Evolutionary conservation across 2,329 filamentous ascomycete genomes (phyloP).

Genomic region (Apiospora sp.): DNA sequence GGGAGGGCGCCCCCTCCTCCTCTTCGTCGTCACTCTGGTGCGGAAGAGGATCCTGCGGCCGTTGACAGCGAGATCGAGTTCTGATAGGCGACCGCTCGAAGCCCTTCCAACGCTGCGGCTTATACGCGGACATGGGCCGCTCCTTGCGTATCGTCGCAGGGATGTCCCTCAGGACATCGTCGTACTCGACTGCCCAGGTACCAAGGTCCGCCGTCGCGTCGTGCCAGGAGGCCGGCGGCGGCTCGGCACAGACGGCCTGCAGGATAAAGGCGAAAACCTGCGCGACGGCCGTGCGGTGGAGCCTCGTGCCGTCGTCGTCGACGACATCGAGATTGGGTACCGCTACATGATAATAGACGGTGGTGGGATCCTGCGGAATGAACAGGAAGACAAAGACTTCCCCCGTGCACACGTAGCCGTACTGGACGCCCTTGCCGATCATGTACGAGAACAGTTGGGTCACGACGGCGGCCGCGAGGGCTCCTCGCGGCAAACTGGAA

Average conservation of each 20-base stretch:
- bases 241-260: slow-evolving; percentile 40
- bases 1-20: slow-evolving; percentile 27
- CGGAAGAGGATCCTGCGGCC: not conserved
- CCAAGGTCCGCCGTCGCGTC: slow-evolving; percentile 39
- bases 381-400: slow-evolving; percentile 46
- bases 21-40: not conserved
- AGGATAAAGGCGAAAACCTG: slow-evolving; percentile 50
- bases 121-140: slow-evolving; percentile 27
- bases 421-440: slow-evolving; percentile 44
- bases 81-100: slow-evolving; percentile 42
- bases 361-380: slow-evolving; percentile 44
- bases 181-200: slow-evolving; percentile 44
- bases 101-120: slow-evolving; percentile 37
- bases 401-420: slow-evolving; percentile 43
- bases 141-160: slow-evolving; percentile 28
- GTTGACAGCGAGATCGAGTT: slow-evolving; percentile 38
- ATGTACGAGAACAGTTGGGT: slow-evolving; percentile 52
- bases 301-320: slow-evolving; percentile 42
- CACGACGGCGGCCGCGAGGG: slow-evolving; percentile 47
- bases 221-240: slow-evolving; percentile 43
- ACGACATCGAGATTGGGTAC: slow-evolving; percentile 45
- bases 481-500: slow-evolving; percentile 39
- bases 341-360: slow-evolving; percentile 43
- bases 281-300: slow-evolving; percentile 47
- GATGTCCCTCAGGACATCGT: slow-evolving; percentile 31